Conservation (phyloP, 164 flowering plant species). For the Chloranthus sessilifolius region DNA sequence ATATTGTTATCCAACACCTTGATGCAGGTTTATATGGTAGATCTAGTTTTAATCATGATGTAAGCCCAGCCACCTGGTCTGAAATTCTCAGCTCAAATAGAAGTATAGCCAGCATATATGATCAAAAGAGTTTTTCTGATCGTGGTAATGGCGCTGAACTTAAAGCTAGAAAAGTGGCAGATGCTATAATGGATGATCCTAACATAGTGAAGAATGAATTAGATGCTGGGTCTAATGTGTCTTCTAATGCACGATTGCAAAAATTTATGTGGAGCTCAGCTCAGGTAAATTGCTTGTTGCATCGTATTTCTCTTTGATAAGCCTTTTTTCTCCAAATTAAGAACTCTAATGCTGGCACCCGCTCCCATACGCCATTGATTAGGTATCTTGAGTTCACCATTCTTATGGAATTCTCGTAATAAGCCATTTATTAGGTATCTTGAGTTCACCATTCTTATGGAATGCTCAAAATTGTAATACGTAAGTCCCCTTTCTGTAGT, state of each 20-base stretch:
- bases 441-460: not conserved
- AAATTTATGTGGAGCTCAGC: conserved; percentile 12
- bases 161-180: conserved; percentile 18
- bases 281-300: conserved; percentile 22
- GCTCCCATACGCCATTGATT: not conserved
- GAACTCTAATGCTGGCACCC: too few species aligned
- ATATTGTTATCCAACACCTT: not conserved
- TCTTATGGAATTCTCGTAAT: not conserved
- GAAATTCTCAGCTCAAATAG: conserved; percentile 16
- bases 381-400: not conserved
- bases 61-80: conserved; percentile 20
- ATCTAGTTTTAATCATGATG: conserved; percentile 13
- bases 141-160: conserved; percentile 23
- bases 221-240: conserved; percentile 17
- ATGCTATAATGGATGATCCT: conserved; percentile 17
- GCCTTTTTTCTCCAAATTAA: too few species aligned
- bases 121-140: conserved; percentile 17
- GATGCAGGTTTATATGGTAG: conserved; percentile 18
- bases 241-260: conserved; percentile 11
- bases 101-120: conserved; percentile 6
- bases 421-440: not conserved
- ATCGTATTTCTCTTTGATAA: not conserved
- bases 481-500: not conserved
- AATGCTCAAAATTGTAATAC: not conserved
- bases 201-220: conserved; percentile 9